Conservation (phyloP, 2,329 filamentous ascomycete species). For the Colletotrichum salicis region DNA sequence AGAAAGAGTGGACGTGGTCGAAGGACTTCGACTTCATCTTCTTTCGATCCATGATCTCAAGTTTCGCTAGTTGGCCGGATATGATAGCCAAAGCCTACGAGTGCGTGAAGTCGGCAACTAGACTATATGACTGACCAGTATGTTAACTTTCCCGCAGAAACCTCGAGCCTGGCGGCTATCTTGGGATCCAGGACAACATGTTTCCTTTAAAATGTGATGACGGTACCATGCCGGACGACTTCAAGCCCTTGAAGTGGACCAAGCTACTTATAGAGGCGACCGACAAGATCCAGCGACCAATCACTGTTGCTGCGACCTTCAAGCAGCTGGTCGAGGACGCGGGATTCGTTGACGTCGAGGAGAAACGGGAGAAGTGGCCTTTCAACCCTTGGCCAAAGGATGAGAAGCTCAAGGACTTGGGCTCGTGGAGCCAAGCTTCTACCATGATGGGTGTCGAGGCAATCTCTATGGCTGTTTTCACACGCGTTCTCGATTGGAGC, state of each 20-base stretch:
- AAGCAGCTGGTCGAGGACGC: conserved; percentile 53
- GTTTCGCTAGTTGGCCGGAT: conserved; percentile 40
- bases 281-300: neutral
- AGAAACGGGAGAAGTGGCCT: conserved; percentile 60
- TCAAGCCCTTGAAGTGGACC: conserved; percentile 41
- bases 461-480: conserved; percentile 47
- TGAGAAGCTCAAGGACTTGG: conserved; percentile 60
- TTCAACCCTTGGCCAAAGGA: conserved; percentile 63
- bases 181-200: conserved; percentile 45
- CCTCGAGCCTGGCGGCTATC: conserved; percentile 47
- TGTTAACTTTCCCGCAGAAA: conserved; percentile 7
- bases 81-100: conserved; percentile 39
- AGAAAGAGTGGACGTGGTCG: conserved; percentile 46
- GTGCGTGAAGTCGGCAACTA: neutral
- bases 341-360: conserved; percentile 56
- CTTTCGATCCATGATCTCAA: conserved; percentile 42
- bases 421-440: conserved; percentile 40
- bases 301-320: conserved; percentile 39
- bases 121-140: neutral
- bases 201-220: conserved; percentile 44
- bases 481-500: conserved; percentile 46
- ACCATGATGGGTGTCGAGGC: conserved; percentile 44
- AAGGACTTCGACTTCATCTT: conserved; percentile 49
- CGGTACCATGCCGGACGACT: conserved; percentile 43
- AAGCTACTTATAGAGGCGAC: conserved; percentile 46